Percentiles rank a stretch among this genome's conserved stretches.
phyloP scores from a whole-genome alignment of 1,284 basidiomycete genomes.

The Austroboletus novae-zelandiae region DNA sequence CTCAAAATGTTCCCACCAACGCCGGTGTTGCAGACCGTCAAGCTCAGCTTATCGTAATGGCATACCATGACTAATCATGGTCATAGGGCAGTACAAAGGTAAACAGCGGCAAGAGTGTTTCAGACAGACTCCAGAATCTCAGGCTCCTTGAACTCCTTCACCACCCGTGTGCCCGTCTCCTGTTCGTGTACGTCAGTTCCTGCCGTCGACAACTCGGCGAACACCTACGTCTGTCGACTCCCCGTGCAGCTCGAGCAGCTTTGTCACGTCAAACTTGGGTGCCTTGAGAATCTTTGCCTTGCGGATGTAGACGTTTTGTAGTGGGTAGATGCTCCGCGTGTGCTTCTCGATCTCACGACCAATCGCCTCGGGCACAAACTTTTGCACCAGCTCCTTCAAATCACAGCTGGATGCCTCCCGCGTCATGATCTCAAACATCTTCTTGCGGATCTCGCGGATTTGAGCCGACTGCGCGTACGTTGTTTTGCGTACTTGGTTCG shows the following conservation, averaged over 20 bases:
- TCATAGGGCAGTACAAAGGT: slow-evolving; percentile 43
- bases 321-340: slow-evolving; percentile 92
- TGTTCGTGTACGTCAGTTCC: slow-evolving; percentile 32
- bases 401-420: slow-evolving; percentile 95
- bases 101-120: slow-evolving; percentile 38
- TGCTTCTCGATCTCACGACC: slow-evolving; percentile 99
- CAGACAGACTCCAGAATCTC: slow-evolving; percentile 83
- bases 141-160: slow-evolving; percentile 92
- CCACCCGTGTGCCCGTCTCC: slow-evolving; percentile 88
- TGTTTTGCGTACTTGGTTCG: slow-evolving; percentile 97
- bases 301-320: slow-evolving; percentile 98
- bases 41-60: slow-evolving; percentile 7
- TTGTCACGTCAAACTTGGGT: slow-evolving; percentile 94
- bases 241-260: slow-evolving; percentile 94
- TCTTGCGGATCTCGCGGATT: slow-evolving; percentile 96
- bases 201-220: not conserved
- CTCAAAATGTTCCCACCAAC: not conserved
- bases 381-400: slow-evolving; percentile 97
- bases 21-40: no score
- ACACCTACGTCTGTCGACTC: slow-evolving; percentile 84
- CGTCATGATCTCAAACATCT: slow-evolving; percentile 99
- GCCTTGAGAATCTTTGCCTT: slow-evolving; percentile 98
- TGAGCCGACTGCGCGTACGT: slow-evolving; percentile 97
- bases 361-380: slow-evolving; percentile 99
- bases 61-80: slow-evolving; percentile 38